Evolutionary conservation across 306 rosid genomes (phyloP), one percentile per base, ranked within the genome.

Genomic region (Quercus rubra): DNA sequence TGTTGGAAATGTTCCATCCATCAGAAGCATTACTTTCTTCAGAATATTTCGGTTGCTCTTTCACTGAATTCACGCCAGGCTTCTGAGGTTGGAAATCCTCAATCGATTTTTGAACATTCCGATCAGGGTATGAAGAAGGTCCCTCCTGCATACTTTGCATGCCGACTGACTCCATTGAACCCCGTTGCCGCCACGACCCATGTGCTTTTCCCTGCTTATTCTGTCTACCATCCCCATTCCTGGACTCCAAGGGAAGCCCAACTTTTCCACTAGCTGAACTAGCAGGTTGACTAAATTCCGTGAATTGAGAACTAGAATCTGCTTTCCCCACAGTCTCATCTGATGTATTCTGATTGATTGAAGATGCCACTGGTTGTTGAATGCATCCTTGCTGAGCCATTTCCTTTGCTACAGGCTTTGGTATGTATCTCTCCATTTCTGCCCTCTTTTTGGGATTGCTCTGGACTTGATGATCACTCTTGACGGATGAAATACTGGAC

Each of bases 321-420:
- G 79, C 83, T 71, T 77, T 76, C 49, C 63, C 87, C 74, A 74
- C 75, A 73, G 49, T 76, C 58, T 89, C 91, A 75, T 83, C 87
- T 12, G 76, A 30, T 61, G 78, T 63, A 74, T 76, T 80, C 79
- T 83, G 94, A 85, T 79, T 83, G 78, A 74, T 72, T 33, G 84
- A 70, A 62, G 88, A 86, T 77, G 78, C 83, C 79, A 67, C 74
- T 63, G 67, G 81, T 46, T 70, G 91, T 64, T 89, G 91, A 54
- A 69, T 80, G 73, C 82, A 87, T 87, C 92, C 98, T 84, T 95
- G 98, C 77, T 93, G 93, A 64, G 93, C 94, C 94, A 91, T 88
- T 83, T 95, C 99, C 88, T 95, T 95, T 61, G 98, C 98, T 73
- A 87, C 97, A 77, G 99, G 99, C 74, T 95, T 95, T 70, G 99